phyloP scores from a whole-genome alignment of 345 rosid species.

The Zanthoxylum bungeanum region DNA sequence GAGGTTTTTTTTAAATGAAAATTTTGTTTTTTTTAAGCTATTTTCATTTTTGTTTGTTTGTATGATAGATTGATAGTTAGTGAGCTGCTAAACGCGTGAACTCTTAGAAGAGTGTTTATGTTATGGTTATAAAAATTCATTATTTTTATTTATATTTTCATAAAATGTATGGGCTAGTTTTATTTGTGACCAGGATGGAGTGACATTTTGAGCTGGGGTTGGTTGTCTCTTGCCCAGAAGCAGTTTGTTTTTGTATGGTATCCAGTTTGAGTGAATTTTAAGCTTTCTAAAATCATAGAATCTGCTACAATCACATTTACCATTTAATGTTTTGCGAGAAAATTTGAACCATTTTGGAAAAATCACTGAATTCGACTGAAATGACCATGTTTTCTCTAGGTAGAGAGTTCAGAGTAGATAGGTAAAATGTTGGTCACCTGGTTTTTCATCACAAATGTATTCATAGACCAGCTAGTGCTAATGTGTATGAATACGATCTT shows the following conservation, averaged over 20 bases:
- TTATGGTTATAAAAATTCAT: too few species aligned
- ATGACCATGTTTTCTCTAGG: neutral
- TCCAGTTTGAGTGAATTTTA: neutral
- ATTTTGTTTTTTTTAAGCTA: neutral
- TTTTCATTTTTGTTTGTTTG: neutral
- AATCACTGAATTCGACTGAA: neutral
- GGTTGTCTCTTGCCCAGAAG: neutral
- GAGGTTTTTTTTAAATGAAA: neutral
- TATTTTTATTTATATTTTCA: neutral
- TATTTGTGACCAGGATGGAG: neutral
- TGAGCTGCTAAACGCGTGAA: conserved; percentile 1
- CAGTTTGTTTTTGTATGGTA: neutral
- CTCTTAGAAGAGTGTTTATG: neutral
- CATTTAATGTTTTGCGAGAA: neutral
- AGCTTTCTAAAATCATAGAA: neutral
- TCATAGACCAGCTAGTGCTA: neutral
- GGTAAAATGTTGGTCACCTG: neutral
- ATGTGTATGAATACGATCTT: neutral
- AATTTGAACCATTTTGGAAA: neutral
- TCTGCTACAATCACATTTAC: neutral
- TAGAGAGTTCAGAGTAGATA: neutral
- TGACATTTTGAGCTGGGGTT: neutral
- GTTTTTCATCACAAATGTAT: neutral
- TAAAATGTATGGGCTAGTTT: neutral
- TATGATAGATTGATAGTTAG: neutral